Base-by-base conservation (phyloP, 140 eudicot genomes). In the Stevia rebaudiana region DNA sequence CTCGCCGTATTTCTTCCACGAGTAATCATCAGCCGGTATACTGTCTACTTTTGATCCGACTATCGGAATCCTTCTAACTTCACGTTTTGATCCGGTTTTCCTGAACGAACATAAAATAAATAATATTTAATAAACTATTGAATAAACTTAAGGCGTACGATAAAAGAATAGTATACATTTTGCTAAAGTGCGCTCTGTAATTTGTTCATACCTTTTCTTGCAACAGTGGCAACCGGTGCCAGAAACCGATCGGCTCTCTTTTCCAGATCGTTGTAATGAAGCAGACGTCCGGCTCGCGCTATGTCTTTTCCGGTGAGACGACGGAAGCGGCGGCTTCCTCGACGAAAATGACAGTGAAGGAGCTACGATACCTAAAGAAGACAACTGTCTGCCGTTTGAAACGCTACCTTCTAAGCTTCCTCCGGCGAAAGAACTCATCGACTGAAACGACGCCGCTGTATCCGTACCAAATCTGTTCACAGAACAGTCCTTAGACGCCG, bases 1-100 rank as follows among this genome's bases (percentile, higher is more conserved):
- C 48, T 84, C 86, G 11, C 89, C 90, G 70, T 84, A 84, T 52
- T 88, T 88, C 68, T 79, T 88, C 96, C 96, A 88, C 0, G 96
- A 82, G 74, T 70, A 84, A 74, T 82, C 80, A 37, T 87, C 95
- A 6, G 82, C 65, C 0, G 91, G 95, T 8, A 82, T 85, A 50
- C 81, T 80, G 0, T 83, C 89, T 3, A 71, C 75, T 31, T 80
- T 85, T 0, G 77, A 75, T 73, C 90, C 80, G 1, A 48, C 82
- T 13, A 84, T 75, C 8, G 85, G 85, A 9, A 83, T 72, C 44
- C 79, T 64, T 70, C 36, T 47, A 12, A 36, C 65, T 51, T 68
- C 61, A 3, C 58, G 69, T 61, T 70, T 83, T 5, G 72, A 76
- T 24, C 37, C 67, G 3, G 76, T 56, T 80, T 80, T 88, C 77